Evolutionary conservation across 192 early-diverging fungal genomes (phyloP), one percentile per base, ranked within the genome.

Genomic region (Piromyces finnis): DNA sequence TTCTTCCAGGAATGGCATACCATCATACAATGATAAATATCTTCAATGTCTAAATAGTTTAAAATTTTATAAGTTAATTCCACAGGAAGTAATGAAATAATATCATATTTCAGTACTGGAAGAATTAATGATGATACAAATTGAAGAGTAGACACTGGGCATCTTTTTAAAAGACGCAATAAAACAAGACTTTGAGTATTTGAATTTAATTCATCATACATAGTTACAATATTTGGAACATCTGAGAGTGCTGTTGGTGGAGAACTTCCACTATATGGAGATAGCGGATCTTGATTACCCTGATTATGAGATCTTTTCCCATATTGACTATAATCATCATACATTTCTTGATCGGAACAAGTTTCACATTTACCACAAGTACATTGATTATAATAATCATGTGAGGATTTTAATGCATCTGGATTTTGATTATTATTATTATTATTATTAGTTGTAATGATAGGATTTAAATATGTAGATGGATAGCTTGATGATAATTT

Each of bases 91-190:
- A 87, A 86, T 27, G 88, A 89, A 15, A 99, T 80, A 84, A 98
- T 96, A 87, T 99, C 96, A 81, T 94, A 91, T 81, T 96, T 94
- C 81, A 98, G 88, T 22, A 92, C 92, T 4, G 98, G 96, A 59
- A 94, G 85, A 79, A 99, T 91, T n/a, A 95, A 86, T 35, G 92
- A 91, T 78, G 92, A 92, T 17, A 96, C 92, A 86, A 96, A 95
- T 85, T 98, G 95, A 79, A 99, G 89, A 4, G 93, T 92, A 1
- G 92, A 86, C 2, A 92, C 89, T 16, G 94, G 90, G 28, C 91
- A 95, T 27, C 95, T 90, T 28, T 93, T 90, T 41, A 99, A 88
- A 18, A 99, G 85, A 81, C 98, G 93, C 81, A 95, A 92, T 36
- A 98, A 89, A 80, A 97, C 85, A 77, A 95, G 97, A 18, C 91